Evolutionary conservation across 1,139 yeast genomes (phyloP).

Genomic region (Debaryomyces udenii): DNA sequence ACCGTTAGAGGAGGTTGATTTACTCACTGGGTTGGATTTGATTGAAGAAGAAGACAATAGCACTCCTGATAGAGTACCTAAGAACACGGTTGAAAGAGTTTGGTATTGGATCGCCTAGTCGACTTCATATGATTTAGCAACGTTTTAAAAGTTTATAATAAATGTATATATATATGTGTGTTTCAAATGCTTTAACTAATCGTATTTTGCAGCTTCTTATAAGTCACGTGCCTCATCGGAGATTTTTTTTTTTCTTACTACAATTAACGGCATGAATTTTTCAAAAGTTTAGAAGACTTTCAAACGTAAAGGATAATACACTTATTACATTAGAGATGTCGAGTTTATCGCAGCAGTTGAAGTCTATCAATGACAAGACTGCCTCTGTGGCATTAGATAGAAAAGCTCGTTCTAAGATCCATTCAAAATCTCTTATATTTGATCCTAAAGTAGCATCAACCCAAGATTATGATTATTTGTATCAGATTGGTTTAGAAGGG

Average conservation of each 20-base stretch:
- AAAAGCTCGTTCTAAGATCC: slow-evolving; percentile 82
- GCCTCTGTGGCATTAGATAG: slow-evolving; percentile 83
- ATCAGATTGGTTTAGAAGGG: slow-evolving; percentile 73
- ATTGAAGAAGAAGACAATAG: slow-evolving; percentile 41
- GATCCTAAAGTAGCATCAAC: slow-evolving; percentile 87
- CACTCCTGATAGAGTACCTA: slow-evolving; percentile 35
- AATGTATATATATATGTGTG: no score
- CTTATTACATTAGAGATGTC: slow-evolving; percentile 48
- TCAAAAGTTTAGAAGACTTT: not conserved
- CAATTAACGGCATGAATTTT: slow-evolving; percentile 1
- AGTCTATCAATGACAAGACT: slow-evolving; percentile 66
- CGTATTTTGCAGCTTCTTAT: slow-evolving; percentile 3
- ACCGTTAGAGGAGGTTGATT: slow-evolving; percentile 48
- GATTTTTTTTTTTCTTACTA: slow-evolving; percentile 1
- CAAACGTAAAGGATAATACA: no score
- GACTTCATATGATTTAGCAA: no score
- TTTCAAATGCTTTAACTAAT: no score
- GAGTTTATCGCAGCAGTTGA: slow-evolving; percentile 76
- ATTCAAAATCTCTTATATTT: slow-evolving; percentile 83
- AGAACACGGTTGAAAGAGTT: slow-evolving; percentile 33
- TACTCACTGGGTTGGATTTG: slow-evolving; percentile 48
- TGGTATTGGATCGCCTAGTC: slow-evolving; percentile 47
- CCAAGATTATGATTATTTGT: slow-evolving; percentile 88
- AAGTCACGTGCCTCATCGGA: slow-evolving; percentile 8
- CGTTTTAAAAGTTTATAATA: not conserved